A percentile compares a stretch with the other conserved stretches of the same genome.
These are phyloP conservation scores for Suillus sp. DNA, from an alignment of 768 basidiomycete genomes.

Conservation along the genomic window DNA sequence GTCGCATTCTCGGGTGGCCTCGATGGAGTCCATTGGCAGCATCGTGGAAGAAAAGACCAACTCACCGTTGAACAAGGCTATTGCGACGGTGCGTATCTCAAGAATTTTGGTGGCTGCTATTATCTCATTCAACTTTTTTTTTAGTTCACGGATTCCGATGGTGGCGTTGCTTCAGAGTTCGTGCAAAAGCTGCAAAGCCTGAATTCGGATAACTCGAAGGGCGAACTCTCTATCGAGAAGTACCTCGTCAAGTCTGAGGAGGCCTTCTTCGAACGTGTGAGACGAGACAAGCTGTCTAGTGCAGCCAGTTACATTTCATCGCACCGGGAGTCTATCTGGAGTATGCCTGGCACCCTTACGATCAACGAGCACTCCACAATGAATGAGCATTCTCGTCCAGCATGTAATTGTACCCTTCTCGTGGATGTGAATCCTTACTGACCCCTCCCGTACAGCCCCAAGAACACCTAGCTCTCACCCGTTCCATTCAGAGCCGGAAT, in stretches of 20 bases:
- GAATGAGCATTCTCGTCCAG: conserved; percentile 66
- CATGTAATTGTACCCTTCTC: conserved; percentile 54
- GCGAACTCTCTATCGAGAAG: conserved; percentile 90
- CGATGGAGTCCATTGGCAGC: conserved; percentile 89
- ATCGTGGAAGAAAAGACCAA: conserved; percentile 90
- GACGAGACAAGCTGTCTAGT: conserved; percentile 83
- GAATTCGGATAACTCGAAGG: conserved; percentile 85
- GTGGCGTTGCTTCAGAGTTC: conserved; percentile 88
- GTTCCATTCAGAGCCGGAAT: conserved; percentile 50
- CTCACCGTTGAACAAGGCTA: conserved; percentile 92
- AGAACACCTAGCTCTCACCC: conserved; percentile 53
- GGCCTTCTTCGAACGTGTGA: conserved; percentile 88
- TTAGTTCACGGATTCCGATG: conserved; percentile 92
- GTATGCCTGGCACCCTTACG: conserved; percentile 55
- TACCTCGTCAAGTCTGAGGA: conserved; percentile 91
- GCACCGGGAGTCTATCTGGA: conserved; percentile 81
- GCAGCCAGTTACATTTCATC: conserved; percentile 81
- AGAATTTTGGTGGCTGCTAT: background rate
- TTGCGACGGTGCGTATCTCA: conserved; percentile 65
- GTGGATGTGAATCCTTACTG: conserved; percentile 9
- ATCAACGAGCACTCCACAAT: conserved; percentile 45
- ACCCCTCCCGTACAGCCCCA: conserved; percentile 28
- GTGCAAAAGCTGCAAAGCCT: conserved; percentile 80
- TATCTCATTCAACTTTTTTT: conserved; percentile 12
- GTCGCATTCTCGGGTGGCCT: conserved; percentile 74